Conservation (phyloP, 768 basidiomycete genomes). For the Leccinum ochraceum region DNA sequence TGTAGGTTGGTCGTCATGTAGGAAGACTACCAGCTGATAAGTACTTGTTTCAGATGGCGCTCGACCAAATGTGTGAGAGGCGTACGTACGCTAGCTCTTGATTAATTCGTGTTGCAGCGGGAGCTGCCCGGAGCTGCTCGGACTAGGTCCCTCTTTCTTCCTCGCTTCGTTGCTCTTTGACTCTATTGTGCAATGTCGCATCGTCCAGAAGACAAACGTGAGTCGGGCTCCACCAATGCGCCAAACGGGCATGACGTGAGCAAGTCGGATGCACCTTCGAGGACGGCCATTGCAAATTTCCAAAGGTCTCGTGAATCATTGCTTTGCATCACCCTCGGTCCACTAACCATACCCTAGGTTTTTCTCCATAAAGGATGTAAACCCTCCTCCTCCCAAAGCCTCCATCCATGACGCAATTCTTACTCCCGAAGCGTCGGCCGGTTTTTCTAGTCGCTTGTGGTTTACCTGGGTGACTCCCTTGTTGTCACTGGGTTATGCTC, state of each 20-base stretch:
- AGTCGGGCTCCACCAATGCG: background rate
- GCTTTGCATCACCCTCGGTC: background rate
- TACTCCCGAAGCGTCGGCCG: slow-evolving; percentile 68
- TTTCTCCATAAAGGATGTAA: slow-evolving; percentile 15
- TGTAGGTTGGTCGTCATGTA: background rate
- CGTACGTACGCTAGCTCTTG: background rate
- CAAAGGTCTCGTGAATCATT: slow-evolving; percentile 1
- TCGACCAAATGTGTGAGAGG: no score
- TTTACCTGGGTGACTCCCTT: slow-evolving; percentile 79
- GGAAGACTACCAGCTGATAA: no score
- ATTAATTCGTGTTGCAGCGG: no score
- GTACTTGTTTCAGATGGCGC: no score
- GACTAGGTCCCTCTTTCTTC: no score
- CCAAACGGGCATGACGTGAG: background rate
- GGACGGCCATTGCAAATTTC: background rate
- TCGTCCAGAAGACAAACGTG: background rate
- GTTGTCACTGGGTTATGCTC: slow-evolving; percentile 71
- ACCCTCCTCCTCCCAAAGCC: slow-evolving; percentile 43
- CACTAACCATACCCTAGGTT: slow-evolving; percentile 7
- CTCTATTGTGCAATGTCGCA: slow-evolving; percentile 5
- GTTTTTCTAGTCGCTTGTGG: slow-evolving; percentile 56
- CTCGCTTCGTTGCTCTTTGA: background rate
- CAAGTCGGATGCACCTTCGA: background rate
- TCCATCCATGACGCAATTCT: slow-evolving; percentile 61
- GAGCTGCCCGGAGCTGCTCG: no score